Base-by-base conservation (phyloP, 208 protist species). In the Porcisia deanei region DNA sequence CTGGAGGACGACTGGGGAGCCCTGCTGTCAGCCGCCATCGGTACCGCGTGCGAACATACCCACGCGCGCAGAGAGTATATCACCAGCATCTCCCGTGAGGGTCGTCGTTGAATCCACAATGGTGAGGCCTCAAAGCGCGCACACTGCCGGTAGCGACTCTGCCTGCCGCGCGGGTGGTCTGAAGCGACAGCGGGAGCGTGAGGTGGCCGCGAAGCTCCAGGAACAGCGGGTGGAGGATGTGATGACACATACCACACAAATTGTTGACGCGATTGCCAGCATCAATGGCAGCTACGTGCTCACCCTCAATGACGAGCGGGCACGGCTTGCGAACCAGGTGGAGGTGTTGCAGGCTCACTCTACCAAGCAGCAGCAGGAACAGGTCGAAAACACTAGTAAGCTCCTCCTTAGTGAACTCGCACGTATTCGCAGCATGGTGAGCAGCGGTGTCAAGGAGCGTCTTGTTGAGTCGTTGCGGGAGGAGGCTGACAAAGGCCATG, bases 201-300 rank as follows among this genome's bases (percentile, higher is more conserved):
- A 82, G 43, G 52, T 54, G 72, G 77, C 59, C 8, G 64, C 63
- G 41, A 54, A 57, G 65, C 71, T 70, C 5, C 72, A 77, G 72
- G 73, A 79, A 34, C 57, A 74, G 25, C 77, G 78, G 9, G 73
- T 77, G 12, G 77, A 85, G 79, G 78, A 87, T 8, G 65, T 82
- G 4, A 43, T 80, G 79, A 70, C 73, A 30, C 53, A 79, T 75
- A 85, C 71, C n/a, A 73, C 68, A 59, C 75, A 69, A 71, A 71
- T 85, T 41, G 73, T 82, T 3, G 73, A 85, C 18, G 57, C 61
- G 37, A 76, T 85, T 8, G 76, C 72, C 22, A 43, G 60, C 16
- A 74, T 85, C 55, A 81, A 82, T 45, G 73, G 60, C 3, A 64
- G 82, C 43, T 78, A 73, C 66, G 49, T 81, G 34, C 47, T 30